Evolutionary conservation across 2,329 filamentous ascomycete species (phyloP), one percentile per base, ranked within the genome.

Genomic region (Albifimbria verrucaria): DNA sequence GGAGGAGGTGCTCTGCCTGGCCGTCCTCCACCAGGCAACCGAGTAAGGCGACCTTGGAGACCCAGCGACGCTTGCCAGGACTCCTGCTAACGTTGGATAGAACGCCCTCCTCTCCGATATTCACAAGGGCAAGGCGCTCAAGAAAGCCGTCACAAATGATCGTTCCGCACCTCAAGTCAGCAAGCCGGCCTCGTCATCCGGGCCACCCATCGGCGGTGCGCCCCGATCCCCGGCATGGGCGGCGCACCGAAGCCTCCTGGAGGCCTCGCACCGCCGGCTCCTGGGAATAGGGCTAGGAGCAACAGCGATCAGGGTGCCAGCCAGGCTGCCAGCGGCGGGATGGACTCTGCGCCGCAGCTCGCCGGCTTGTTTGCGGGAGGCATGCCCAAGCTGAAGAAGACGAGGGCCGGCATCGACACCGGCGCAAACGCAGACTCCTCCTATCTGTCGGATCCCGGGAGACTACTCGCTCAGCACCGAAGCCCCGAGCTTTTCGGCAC

Each of bases 301-400:
- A 92, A 94, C 68, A 96, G 92, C 69, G 91, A 95, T 62, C 81
- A 83, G 50, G 79, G 78, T 20, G 77, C 79, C 45, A 72, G 74
- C 57, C 73, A 78, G 42, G 66, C 71, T 3, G 67, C 66, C 12
- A 60, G 71, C 18, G 62, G 66, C 20, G 72, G 72, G 2, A 71
- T 79, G 60, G 82, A 87, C 21, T 71, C 83, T 20, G 83, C 90
- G 47, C 91, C 92, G 11, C 93, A 97, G 68, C 72, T 97, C 11
- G 93, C 78, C 25, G 94, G 94, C 1, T 71, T 99, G 23, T 96
- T 99, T 66, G 91, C 90, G 1, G 92, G 91, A 32, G 94, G 93
- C 36, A 97, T 97, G 83, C 94, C 94, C 3, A 97, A 97, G 74
- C 70, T 99, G 65, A 89, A 90, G 69, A 97, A 95, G 76, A 82